Evolutionary conservation across 2,329 filamentous ascomycete species (phyloP).

Genomic region (Aspergillus nomiae): DNA sequence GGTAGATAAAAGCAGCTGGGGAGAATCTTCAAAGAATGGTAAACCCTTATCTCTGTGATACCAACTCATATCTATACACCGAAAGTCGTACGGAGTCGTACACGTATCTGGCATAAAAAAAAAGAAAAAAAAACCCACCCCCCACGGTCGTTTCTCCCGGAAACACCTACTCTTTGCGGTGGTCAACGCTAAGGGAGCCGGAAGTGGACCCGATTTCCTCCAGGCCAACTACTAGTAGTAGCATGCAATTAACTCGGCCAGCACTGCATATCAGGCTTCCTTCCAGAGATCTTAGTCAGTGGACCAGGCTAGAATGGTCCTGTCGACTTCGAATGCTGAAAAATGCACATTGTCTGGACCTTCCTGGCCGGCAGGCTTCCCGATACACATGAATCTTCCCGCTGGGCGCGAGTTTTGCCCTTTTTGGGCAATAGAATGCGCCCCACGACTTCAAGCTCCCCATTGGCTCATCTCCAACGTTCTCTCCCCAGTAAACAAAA

Average conservation of each 20-base stretch:
- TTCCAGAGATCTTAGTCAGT: constrained; percentile 15
- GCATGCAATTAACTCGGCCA: background rate
- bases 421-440: constrained; percentile 1
- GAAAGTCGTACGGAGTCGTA: background rate
- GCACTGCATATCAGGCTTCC: background rate
- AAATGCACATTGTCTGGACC: constrained; percentile 3
- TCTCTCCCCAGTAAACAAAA: background rate
- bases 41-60: background rate
- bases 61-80: background rate
- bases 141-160: background rate
- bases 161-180: background rate
- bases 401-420: constrained; percentile 9
- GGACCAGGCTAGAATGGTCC: constrained; percentile 15
- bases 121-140: background rate
- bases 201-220: background rate
- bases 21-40: background rate
- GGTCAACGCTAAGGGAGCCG: background rate
- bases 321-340: constrained; percentile 3
- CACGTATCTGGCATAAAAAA: background rate
- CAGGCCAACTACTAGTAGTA: background rate
- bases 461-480: background rate
- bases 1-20: background rate
- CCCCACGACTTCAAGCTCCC: background rate
- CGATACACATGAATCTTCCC: background rate
- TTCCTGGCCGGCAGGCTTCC: background rate